Evolutionary conservation across 306 rosid genomes (phyloP), one percentile per base, ranked within the genome.

Genomic region (Rubus parviflorus): DNA sequence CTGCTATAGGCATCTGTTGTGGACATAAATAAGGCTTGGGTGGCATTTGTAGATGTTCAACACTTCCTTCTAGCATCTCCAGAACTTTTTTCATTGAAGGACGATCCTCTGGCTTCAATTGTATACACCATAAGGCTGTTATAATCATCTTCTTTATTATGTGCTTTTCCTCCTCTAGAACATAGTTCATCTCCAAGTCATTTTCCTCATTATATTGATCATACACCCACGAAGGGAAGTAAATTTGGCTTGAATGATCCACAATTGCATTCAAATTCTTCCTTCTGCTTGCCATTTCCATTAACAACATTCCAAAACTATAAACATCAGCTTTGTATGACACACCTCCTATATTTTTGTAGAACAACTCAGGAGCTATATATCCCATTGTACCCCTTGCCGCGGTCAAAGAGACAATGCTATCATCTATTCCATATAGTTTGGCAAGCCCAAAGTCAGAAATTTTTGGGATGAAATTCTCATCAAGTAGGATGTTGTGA

Each of bases 31-130:
- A 14, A 5, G 53, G 57, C 22, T 52, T 52, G 57, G 57, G 8
- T 5, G 22, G 57, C 57, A 52, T 52, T 52, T 52, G 22, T 52
- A 52, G 20, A 20, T 4, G 17, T 17, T 52, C 20, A 16, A 52
- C 57, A 52, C 9, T 52, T 52, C 20, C 57, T 52, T 70, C 75
- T 1, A 19, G 25, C 62, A 52, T 49, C 60, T 72, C 75, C 37
- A 37, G 6, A 20, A 35, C 75, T 52, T 7, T 71, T 43, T 8
- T 72, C 62, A 72, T 52, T 4, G 64, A 37, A 72, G 75, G 75
- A 7, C 75, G 64, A 72, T 72, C 75, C 2, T 61, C 10, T 35
- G 75, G 64, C 75, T 37, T 72, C 63, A 72, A 3, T 37, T 72
- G 75, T 25, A 70, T 49, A 30, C 66, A 60, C n/a, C 41, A 60